Base-by-base conservation (phyloP, 2,329 filamentous ascomycete species). In the Colletotrichum sp. region DNA sequence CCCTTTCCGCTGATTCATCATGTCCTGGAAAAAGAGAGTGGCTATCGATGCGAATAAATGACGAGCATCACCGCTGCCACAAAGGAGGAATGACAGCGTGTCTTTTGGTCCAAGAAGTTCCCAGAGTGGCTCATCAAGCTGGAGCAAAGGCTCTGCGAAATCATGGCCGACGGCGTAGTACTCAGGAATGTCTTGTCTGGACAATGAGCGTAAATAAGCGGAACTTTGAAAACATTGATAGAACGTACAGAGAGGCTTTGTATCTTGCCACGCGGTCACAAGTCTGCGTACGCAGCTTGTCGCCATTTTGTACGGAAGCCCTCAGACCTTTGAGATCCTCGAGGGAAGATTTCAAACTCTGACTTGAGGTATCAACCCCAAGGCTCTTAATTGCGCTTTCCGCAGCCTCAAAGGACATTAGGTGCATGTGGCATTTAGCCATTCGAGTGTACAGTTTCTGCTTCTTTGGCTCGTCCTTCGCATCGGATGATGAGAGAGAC, bases 1-100 rank as follows among this genome's bases (percentile, higher is more conserved):
- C 3, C 18, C 30, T 64, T 32, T 21, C 12, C 34, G 60, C 60
- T 64, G 30, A 34, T 21, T 21, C 60, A 64, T 64, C n/a, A 64
- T 39, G 5, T 59, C 32, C 13, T 28, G 28, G 18, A 55, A 3
- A 8, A 34, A 13, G 8, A 78, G 28, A 26, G 21, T 21, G 63
- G 66, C 21, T n/a, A 81, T 69, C 8, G 79, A 77, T 6, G 28
- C 15, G 24, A 80, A 79, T 30, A 80, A 36, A 36, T 81, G 75
- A 7, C 78, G 78, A 18, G 74, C 80, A 57, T 82, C 80, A 13
- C 80, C 80, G 67, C 75, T 78, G 26, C 80, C 78, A 21, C 78
- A 80, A 62, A 81, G 78, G 39, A 82, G 69, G 18, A 80, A 72
- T 6, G 77, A 69, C 3, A 81, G 24, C 24, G 78, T 65, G 24